A percentile compares a stretch with the other conserved stretches of the same genome.
These are phyloP conservation scores for Tetradesmus obliquus DNA, from an alignment of 139 green algal species.

Conservation along the genomic window DNA sequence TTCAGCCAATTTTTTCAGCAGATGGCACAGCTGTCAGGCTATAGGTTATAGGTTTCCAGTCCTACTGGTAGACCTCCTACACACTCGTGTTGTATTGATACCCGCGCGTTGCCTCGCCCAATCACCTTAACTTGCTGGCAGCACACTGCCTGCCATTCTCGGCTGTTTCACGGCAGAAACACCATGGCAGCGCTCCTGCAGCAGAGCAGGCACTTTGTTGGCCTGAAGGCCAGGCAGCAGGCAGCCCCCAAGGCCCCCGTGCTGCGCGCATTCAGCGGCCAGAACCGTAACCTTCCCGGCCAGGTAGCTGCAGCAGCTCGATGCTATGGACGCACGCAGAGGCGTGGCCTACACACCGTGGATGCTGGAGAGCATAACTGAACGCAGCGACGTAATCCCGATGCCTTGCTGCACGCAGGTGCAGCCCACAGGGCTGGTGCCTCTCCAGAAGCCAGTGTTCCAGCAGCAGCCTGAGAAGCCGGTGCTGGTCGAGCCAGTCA, in stretches of 20 bases:
- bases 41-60: background rate
- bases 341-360: background rate
- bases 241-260: background rate
- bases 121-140: background rate
- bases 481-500: constrained; percentile 11
- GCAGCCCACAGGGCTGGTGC: constrained; percentile 31
- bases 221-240: background rate
- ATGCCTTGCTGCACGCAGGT: constrained; percentile 1
- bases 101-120: background rate
- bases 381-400: background rate
- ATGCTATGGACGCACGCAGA: background rate
- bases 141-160: background rate
- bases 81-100: background rate
- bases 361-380: background rate
- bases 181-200: background rate
- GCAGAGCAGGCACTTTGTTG: background rate
- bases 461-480: constrained; percentile 25
- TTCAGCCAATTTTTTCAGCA: background rate
- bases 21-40: background rate
- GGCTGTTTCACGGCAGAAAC: background rate
- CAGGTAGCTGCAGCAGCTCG: background rate
- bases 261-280: constrained; percentile 26
- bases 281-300: background rate
- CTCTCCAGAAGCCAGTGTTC: constrained; percentile 19
- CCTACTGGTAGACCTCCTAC: background rate